Percentiles rank a stretch among this genome's conserved stretches.
phyloP scores from a whole-genome alignment of 2,329 filamentous ascomycete species.

The Nothophaeocryptopus gaeumannii region DNA sequence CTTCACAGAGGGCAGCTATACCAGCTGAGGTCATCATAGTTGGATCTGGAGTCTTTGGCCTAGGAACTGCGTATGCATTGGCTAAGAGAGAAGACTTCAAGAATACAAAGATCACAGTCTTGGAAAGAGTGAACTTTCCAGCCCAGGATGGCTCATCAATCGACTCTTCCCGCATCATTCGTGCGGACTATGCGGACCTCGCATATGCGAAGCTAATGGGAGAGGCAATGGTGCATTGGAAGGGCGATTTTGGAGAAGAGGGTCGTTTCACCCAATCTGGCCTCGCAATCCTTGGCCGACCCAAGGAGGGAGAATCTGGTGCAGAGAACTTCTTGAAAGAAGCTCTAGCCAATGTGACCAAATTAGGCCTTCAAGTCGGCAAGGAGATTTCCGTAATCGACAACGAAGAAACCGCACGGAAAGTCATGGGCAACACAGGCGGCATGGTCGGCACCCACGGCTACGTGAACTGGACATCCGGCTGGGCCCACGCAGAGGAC shows the following conservation, averaged over 20 bases:
- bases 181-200: constrained; percentile 76
- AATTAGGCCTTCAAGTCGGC: constrained; percentile 46
- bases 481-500: constrained; percentile 76
- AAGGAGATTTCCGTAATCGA: constrained; percentile 39
- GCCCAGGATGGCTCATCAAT: constrained; percentile 52
- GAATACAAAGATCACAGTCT: constrained; percentile 53
- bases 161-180: constrained; percentile 61
- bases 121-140: constrained; percentile 58
- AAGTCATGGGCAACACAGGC: constrained; percentile 40
- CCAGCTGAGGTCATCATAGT: constrained; percentile 50
- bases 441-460: constrained; percentile 59
- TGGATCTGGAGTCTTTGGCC: constrained; percentile 55
- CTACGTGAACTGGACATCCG: constrained; percentile 70
- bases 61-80: constrained; percentile 69
- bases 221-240: constrained; percentile 68
- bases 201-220: constrained; percentile 73
- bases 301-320: constrained; percentile 36
- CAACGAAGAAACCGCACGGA: constrained; percentile 38
- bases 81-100: constrained; percentile 56
- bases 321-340: constrained; percentile 52
- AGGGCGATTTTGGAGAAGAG: constrained; percentile 58
- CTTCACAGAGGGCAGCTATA: constrained; percentile 2
- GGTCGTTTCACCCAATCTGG: constrained; percentile 70
- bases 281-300: constrained; percentile 58
- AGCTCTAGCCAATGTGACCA: constrained; percentile 60